Base-by-base conservation (phyloP, 1,139 yeast species). In the Suhomyces bolitotheri region DNA sequence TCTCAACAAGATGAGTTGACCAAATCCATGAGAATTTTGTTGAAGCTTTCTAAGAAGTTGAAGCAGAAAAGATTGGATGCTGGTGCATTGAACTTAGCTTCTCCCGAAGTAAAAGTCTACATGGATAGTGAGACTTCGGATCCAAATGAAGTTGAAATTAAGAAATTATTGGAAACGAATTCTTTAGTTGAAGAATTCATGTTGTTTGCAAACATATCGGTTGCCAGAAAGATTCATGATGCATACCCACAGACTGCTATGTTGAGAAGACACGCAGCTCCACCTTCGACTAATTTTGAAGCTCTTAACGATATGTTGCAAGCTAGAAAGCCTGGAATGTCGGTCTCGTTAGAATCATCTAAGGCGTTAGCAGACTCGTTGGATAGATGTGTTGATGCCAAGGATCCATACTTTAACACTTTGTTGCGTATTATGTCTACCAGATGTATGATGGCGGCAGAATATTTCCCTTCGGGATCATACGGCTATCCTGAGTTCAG, bases 361-460 rank as follows among this genome's bases (percentile, higher is more conserved):
- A 87, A 83, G 53, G 86, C 96, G 0, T 73, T 94, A 32, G 98
- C 98, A 1, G 97, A 89, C 54, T 89, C 97, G 13, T 71, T 94
- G 38, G 98, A 94, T 56, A 74, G 86, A 43, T 88, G 96, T 62
- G 77, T 68, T 22, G 97, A 92, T 58, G 76, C 81, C 16, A 56
- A 76, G 1, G 98, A 92, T 58, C 84, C 90, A 5, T 94, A 88
- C 55, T 89, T 94, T 74, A 94, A 94, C 62, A 92, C 97, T 0
- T 72, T 94, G 51, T 75, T 92, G 7, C 82, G 99, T 63, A 92
- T 94, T 46, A 85, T 92, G 96, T 94, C 97, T 5, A 94, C 99
- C 0, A 77, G 99, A 54, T 92, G 98, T 65, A 94, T 94, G 98
- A 87, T 89, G 85, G 96, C 98, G 2, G 99, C 99, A 2, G 97